Percentiles rank a stretch among this genome's conserved stretches.
phyloP scores from a whole-genome alignment of 164 flowering plant species.

The Akebia trifoliata region DNA sequence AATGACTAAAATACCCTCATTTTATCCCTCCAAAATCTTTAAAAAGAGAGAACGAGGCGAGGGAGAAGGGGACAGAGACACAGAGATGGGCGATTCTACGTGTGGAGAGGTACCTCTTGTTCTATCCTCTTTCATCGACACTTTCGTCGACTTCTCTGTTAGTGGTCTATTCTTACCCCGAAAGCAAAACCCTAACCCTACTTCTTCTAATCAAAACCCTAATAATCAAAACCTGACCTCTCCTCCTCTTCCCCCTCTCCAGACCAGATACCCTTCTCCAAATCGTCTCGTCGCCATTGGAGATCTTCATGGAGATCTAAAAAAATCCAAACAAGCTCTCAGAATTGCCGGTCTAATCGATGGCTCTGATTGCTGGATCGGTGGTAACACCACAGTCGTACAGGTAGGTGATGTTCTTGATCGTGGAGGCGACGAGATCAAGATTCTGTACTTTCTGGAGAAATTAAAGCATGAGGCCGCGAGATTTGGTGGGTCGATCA shows the following conservation, averaged over 20 bases:
- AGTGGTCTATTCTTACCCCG: constrained; percentile 44
- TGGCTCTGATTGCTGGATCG: constrained; percentile 50
- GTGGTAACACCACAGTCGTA: constrained; percentile 67
- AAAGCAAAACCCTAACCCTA: neutral
- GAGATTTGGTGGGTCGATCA: constrained; percentile 46
- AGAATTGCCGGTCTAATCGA: constrained; percentile 64
- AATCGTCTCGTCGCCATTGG: constrained; percentile 81
- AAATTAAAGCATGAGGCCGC: constrained; percentile 64
- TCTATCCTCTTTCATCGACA: constrained; percentile 59
- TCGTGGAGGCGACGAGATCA: constrained; percentile 84
- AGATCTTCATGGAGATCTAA: constrained; percentile 89
- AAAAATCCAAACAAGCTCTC: constrained; percentile 59
- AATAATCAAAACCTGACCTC: neutral
- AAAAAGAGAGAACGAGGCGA: neutral
- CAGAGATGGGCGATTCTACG: neutral
- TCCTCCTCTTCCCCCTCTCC: constrained; percentile 12
- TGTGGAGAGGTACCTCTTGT: constrained; percentile 39
- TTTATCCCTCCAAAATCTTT: neutral
- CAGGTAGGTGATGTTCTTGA: constrained; percentile 94
- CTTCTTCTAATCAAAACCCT: constrained; percentile 18
- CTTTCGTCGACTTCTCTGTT: constrained; percentile 66
- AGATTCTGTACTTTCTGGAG: constrained; percentile 72
- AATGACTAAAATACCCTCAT: constrained; percentile 1
- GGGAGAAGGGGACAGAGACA: neutral
- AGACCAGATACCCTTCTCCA: constrained; percentile 50